Base-by-base conservation (phyloP, 163 green algal genomes). In the Scenedesmus sp. region DNA sequence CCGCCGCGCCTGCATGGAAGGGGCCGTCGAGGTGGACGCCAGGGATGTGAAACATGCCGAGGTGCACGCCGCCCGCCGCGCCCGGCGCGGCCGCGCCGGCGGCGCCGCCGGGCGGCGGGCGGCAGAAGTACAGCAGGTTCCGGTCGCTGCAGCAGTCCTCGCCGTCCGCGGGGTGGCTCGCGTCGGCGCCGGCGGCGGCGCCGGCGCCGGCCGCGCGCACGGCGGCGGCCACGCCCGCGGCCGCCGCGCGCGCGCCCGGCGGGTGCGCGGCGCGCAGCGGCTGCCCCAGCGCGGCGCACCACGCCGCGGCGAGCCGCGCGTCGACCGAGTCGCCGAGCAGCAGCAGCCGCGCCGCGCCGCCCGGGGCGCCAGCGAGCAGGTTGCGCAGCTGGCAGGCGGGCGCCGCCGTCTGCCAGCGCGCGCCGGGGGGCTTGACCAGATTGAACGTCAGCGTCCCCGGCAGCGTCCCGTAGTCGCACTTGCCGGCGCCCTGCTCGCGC, bases 91-190 rank as follows among this genome's bases (percentile, higher is more conserved):
- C 56, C 36, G 24, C 56, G 39, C 20, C 60, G 48, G 58, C 60
- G 50, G 60, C 60, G 20, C 60, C 6, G 34, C n/a, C 22, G 6
- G 11, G 18, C 5, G 33, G 22, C 17, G 62, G 62, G 7, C n/a
- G 51, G 39, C 62, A 70, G 62, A 54, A 70, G 36, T 70, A 70
- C 36, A 70, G 17, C 7, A 36, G 34, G 7, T 54, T 36, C 0
- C 39, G 29, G 20, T 56, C 62, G 34, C 53, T 70, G n/a, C 62
- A 70, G 62, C 62, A 70, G 10, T 53, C 62, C 4, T 70, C 62
- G 22, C 3, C 36, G 10, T 48, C 28, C 1, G 56, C 60, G 18
- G 31, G 18, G n/a, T n/a, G n/a, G 29, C 33, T 48, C 18, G 33
- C 60, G 48, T 47, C n/a, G n/a, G n/a, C n/a, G n/a, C n/a, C n/a